Evolutionary conservation across 768 basidiomycete species (phyloP), one percentile per base, ranked within the genome.

Genomic region (Boletus rubroflammeus): DNA sequence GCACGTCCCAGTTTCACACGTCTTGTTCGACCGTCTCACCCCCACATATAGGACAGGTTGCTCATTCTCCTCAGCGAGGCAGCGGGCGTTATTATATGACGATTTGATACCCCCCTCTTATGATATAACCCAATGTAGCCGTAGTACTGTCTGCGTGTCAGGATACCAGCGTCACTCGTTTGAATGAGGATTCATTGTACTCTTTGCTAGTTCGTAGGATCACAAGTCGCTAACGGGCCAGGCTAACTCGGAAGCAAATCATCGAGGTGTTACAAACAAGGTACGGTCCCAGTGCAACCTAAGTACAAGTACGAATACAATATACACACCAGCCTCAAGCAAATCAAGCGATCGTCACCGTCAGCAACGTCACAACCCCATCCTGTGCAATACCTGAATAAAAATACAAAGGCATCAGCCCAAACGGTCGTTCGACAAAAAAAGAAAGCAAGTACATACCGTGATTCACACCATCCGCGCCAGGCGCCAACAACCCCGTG

Each of bases 361-460:
- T 85, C 50, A 86, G 68, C 21, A 85, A 61, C 1, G 76, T 76
- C 15, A 81, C 78, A 32, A 78, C 72, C 41, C 84, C 84, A 61
- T 85, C 84, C 34, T 77, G 76, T 3, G 84, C 77, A 49, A 85
- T 87, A 28, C 73, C 47, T 48, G 3, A 11, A 4, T 23, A 14
- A 25, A 13, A 25, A 47, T 5, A 17, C 25, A 0, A 17, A 6
- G n/a, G 5, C 25, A 17, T 47, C 34, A 26, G 11, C 14, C 47
- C 17, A 47, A 17, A 26, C 17, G 2, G n/a, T n/a, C 31, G 14
- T 6, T 10, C 6, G 4, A 26, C 34, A 36, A 17, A 13, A n/a
- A 36, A 36, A 15, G 17, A n/a, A n/a, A 17, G 0, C 1, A 17
- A n/a, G 17, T 5, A 48, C 48, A 10, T 19, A 82, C 81, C 79